Evolutionary conservation across 1,284 basidiomycete species (phyloP).

Genomic region (Trametes hirsuta): DNA sequence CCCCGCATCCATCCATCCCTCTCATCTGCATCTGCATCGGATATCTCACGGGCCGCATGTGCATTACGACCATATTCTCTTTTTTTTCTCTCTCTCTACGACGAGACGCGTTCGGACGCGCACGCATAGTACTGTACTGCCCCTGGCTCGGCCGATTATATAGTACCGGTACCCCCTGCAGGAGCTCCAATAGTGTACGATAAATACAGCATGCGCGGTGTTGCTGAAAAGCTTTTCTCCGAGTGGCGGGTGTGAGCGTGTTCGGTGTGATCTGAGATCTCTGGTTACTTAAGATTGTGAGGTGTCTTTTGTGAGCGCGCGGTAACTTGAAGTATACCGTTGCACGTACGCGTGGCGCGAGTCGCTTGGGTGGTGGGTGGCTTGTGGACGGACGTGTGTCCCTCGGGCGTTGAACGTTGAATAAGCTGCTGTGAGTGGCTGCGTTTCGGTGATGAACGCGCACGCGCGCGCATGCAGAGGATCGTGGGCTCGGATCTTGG

Average conservation of each 20-base stretch:
- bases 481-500: too few species aligned
- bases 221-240: neutral
- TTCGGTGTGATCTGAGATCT: too few species aligned
- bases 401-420: too few species aligned
- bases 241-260: neutral
- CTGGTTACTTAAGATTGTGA: too few species aligned
- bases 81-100: neutral
- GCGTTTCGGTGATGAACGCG: too few species aligned
- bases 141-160: neutral
- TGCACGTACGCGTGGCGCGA: too few species aligned
- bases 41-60: neutral
- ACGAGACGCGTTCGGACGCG: neutral
- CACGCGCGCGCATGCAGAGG: too few species aligned
- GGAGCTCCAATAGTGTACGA: conserved; percentile 2
- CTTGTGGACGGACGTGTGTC: too few species aligned
- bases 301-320: too few species aligned
- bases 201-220: neutral
- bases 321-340: too few species aligned
- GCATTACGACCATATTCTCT: neutral
- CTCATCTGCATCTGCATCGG: neutral
- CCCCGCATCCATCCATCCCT: neutral
- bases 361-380: too few species aligned
- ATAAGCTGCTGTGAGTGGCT: too few species aligned
- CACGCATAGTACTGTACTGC: neutral
- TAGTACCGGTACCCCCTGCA: neutral